Evolutionary conservation across 2,329 filamentous ascomycete species (phyloP), one percentile per base, ranked within the genome.

Genomic region (Cytospora paraplurivora): DNA sequence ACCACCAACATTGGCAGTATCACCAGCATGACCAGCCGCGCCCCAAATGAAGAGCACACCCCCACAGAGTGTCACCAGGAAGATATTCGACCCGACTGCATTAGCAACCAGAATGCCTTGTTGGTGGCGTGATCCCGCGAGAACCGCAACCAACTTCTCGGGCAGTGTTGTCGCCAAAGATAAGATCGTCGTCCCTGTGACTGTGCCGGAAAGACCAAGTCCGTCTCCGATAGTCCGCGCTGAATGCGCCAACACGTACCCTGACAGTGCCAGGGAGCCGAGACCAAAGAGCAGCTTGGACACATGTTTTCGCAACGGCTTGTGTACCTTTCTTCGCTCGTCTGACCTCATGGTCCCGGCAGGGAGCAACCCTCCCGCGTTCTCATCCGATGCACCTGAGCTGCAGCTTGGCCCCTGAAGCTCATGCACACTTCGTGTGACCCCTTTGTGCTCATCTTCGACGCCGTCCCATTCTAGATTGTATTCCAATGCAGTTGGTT

Each of bases 81-180:
- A 85, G 53, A 84, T 81, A 61, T 84, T 84, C 60, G 80, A 82
- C 34, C 80, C 81, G 2, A 77, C 80, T 4, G 81, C 82, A 52
- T 79, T 82, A 0, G 81, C 82, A 33, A 81, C 78, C 35, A 84
- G 68, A 60, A 84, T 81, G 3, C 79, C 80, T 8, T 72, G 71
- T 21, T 83, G 77, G 10, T 77, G 78, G n/a, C 79, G 75, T 4
- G 68, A 72, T 8, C 79, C 78, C 52, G 79, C 79, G 7, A 83
- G 62, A 3, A 82, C 72, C 1, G 81, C 77, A 47, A 84, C 68
- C n/a, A 83, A 74, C 65, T 83, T 83, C 68, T 84, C 81, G 0
- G 81, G 81, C 0, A 84, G 70, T 0, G 81, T 84, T 0, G 81
- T 84, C 3, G 79, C 81, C 63, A 84, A 73, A 0, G 81, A 76